phyloP scores from a whole-genome alignment of 2,329 filamentous ascomycete species.

The Venturia carpophila region DNA sequence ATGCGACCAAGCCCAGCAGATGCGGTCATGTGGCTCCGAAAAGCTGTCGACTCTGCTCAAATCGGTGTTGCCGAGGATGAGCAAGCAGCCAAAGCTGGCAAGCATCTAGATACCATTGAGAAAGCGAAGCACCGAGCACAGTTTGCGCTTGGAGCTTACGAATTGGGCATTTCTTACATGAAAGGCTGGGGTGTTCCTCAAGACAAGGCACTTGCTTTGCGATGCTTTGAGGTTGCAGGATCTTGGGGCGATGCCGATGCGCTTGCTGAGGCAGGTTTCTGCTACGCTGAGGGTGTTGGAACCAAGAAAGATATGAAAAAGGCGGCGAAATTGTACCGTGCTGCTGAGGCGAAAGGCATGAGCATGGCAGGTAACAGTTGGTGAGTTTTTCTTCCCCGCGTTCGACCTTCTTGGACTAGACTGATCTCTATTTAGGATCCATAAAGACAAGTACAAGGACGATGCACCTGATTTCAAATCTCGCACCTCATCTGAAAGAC shows the following conservation, averaged over 20 bases:
- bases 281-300: conserved; percentile 86
- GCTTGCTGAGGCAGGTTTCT: conserved; percentile 88
- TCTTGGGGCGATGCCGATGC: conserved; percentile 95
- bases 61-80: conserved; percentile 79
- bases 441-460: conserved; percentile 84
- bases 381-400: conserved; percentile 48
- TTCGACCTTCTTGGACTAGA: conserved; percentile 13
- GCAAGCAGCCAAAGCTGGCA: conserved; percentile 51
- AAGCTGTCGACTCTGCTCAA: conserved; percentile 77
- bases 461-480: conserved; percentile 23
- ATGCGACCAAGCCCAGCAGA: conserved; percentile 89
- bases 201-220: conserved; percentile 76
- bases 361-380: conserved; percentile 98
- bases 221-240: conserved; percentile 94
- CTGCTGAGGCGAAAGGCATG: conserved; percentile 87
- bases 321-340: conserved; percentile 81
- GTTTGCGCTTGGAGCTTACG: conserved; percentile 91
- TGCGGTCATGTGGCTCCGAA: conserved; percentile 84
- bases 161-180: conserved; percentile 92
- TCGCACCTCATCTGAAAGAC: conserved; percentile 22
- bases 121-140: conserved; percentile 81
- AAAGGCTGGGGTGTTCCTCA: conserved; percentile 97
- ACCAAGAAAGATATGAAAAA: conserved; percentile 96
- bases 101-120: conserved; percentile 56
- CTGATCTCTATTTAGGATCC: conserved; percentile 58